A percentile compares a stretch with the other conserved stretches of the same genome.
phyloP scores from a whole-genome alignment of 2,329 filamentous ascomycete genomes.

The Aureobasidium sp. region DNA sequence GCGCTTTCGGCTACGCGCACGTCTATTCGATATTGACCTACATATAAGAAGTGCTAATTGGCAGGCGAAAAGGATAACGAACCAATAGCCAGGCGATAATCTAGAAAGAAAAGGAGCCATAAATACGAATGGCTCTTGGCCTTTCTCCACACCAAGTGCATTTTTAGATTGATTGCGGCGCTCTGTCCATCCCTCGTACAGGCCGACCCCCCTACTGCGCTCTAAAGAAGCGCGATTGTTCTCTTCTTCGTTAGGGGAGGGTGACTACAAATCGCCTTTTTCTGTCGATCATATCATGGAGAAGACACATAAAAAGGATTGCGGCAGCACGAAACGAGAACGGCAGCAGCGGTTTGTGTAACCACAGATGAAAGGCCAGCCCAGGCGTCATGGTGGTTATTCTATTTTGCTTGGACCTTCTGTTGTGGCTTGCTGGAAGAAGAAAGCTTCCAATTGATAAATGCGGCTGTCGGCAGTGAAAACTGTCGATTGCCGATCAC shows the following conservation, averaged over 20 bases:
- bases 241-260: not conserved
- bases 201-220: not conserved
- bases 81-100: not conserved
- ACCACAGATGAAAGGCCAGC: not conserved
- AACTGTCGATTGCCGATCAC: slow-evolving; percentile 13
- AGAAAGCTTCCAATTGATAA: not conserved
- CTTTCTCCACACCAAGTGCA: slow-evolving; percentile 9
- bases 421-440: not conserved
- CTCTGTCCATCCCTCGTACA: slow-evolving; percentile 9
- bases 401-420: not conserved
- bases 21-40: slow-evolving; percentile 2
- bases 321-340: slow-evolving; percentile 1
- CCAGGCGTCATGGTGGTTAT: slow-evolving; percentile 1
- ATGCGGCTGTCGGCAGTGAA: slow-evolving; percentile 10
- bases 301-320: not conserved
- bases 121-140: slow-evolving; percentile 4
- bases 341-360: slow-evolving; percentile 1
- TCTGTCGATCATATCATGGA: not conserved
- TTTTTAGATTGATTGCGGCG: slow-evolving; percentile 3
- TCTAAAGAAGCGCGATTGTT: slow-evolving; percentile 1
- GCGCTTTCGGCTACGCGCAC: slow-evolving; percentile 3
- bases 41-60: slow-evolving; percentile 5
- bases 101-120: slow-evolving; percentile 4
- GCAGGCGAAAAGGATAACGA: not conserved
- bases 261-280: not conserved